Evolutionary conservation across 2,329 filamentous ascomycete species (phyloP).

Genomic region (Parascedosporium putredinis): DNA sequence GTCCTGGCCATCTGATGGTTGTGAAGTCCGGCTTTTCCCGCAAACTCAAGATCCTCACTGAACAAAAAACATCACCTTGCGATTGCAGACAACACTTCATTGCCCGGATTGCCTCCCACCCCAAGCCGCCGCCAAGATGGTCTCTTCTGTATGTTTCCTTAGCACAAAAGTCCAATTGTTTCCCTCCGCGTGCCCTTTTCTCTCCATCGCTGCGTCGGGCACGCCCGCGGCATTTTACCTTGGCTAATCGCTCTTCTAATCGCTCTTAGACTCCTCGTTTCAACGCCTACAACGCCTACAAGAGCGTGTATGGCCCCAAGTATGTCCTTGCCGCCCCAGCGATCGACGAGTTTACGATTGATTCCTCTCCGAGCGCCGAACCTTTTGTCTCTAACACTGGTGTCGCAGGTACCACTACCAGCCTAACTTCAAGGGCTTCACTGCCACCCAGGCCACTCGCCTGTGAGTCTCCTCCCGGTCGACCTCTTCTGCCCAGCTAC

Average conservation of each 20-base stretch:
- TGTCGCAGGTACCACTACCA: constrained; percentile 46
- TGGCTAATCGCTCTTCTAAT: constrained; percentile 2
- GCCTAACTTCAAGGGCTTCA: constrained; percentile 43
- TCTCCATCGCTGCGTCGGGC: not conserved
- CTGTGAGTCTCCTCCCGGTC: constrained; percentile 35
- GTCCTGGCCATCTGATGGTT: not conserved
- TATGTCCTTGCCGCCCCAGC: constrained; percentile 26
- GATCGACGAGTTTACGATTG: constrained; percentile 5
- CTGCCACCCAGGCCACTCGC: constrained; percentile 32
- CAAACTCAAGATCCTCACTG: constrained; percentile 10
- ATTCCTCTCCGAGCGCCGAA: not conserved
- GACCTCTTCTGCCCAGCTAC: not conserved
- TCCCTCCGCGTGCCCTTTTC: not conserved
- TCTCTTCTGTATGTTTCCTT: constrained; percentile 25
- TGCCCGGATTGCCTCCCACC: constrained; percentile 17
- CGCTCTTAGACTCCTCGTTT: constrained; percentile 38
- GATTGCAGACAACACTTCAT: constrained; percentile 25
- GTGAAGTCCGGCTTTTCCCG: constrained; percentile 5
- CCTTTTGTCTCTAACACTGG: constrained; percentile 18
- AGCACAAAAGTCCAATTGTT: too few relatives aligned
- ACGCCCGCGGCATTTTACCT: not conserved
- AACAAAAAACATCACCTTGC: constrained; percentile 13
- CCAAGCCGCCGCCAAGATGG: constrained; percentile 26
- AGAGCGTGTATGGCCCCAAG: constrained; percentile 57
- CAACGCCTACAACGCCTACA: constrained; percentile 39